A percentile compares a stretch with the other conserved stretches of the same genome.
Evolutionary conservation across 331 rosid species (phyloP).

Genomic region (Pyracantha coccinea): DNA sequence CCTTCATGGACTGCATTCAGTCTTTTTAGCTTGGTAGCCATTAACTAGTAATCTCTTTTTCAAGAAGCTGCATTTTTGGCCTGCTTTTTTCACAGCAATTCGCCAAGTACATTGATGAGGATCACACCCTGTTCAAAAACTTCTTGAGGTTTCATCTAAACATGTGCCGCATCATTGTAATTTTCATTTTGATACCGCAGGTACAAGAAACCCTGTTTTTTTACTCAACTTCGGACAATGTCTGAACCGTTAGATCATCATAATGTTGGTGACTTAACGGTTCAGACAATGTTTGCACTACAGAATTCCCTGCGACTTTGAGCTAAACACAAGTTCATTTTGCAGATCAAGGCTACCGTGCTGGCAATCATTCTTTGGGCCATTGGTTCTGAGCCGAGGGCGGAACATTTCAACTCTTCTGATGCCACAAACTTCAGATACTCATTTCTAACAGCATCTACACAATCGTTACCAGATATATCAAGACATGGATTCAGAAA

Average conservation of each 20-base stretch:
- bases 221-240: not conserved
- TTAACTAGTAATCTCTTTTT: not conserved
- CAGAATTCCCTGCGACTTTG: not conserved
- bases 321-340: not conserved
- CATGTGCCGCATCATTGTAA: slow-evolving; percentile 20
- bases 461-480: not conserved
- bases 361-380: slow-evolving; percentile 21
- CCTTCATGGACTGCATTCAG: not conserved
- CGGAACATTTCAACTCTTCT: slow-evolving; percentile 1
- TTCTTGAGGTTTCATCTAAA: slow-evolving; percentile 20
- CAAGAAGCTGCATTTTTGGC: not conserved
- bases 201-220: not conserved
- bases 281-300: not conserved
- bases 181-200: slow-evolving; percentile 29
- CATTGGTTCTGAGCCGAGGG: slow-evolving; percentile 18
- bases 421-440: slow-evolving; percentile 4
- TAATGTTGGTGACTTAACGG: not conserved
- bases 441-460: slow-evolving; percentile 25
- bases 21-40: not conserved
- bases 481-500: not conserved
- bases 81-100: slow-evolving; percentile 8
- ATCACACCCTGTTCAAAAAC: slow-evolving; percentile 9
- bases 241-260: not conserved
- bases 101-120: slow-evolving; percentile 11
- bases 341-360: slow-evolving; percentile 26